Percentiles rank a stretch among this genome's conserved stretches.
Conservation (phyloP, 805 yeast species). For the Suhomyces emberorum region DNA sequence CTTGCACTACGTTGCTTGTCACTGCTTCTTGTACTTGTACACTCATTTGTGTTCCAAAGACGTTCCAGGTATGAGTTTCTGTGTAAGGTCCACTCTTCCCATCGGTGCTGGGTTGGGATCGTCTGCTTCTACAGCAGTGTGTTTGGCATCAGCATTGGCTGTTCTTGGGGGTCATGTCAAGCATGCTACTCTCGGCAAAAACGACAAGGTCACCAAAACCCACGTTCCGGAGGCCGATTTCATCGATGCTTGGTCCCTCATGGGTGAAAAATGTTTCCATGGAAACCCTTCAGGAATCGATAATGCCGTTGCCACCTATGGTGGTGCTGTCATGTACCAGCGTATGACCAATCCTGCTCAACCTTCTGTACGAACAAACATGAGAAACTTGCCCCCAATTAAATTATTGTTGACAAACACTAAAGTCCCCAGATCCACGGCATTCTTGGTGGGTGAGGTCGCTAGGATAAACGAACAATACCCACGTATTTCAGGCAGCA, state of each 20-base stretch:
- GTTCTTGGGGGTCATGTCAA: conserved; percentile 54
- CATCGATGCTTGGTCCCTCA: conserved; percentile 81
- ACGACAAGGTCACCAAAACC: conserved; percentile 29
- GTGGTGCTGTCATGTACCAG: conserved; percentile 92
- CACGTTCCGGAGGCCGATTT: conserved; percentile 48
- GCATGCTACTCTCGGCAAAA: conserved; percentile 30
- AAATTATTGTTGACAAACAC: conserved; percentile 80
- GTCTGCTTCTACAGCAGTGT: conserved; percentile 85
- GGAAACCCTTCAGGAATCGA: conserved; percentile 97
- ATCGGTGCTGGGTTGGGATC: conserved; percentile 97
- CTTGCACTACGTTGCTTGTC: conserved; percentile 73
- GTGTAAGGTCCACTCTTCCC: conserved; percentile 80
- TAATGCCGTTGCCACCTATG: conserved; percentile 92
- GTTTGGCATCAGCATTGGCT: conserved; percentile 72
- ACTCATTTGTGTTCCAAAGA: conserved; percentile 49
- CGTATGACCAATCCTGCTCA: conserved; percentile 49
- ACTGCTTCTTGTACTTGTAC: conserved; percentile 79
- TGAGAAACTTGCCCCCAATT: conserved; percentile 72
- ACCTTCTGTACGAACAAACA: conserved; percentile 63
- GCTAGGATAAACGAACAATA: conserved; percentile 49
- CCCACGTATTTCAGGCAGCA: conserved; percentile 53
- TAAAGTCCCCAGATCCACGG: conserved; percentile 81
- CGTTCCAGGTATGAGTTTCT: conserved; percentile 53
- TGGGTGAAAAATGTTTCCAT: conserved; percentile 94
- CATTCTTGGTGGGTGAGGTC: conserved; percentile 77